Conservation (phyloP, 2,329 filamentous ascomycete genomes). For the Sordariomycetes sp. region DNA sequence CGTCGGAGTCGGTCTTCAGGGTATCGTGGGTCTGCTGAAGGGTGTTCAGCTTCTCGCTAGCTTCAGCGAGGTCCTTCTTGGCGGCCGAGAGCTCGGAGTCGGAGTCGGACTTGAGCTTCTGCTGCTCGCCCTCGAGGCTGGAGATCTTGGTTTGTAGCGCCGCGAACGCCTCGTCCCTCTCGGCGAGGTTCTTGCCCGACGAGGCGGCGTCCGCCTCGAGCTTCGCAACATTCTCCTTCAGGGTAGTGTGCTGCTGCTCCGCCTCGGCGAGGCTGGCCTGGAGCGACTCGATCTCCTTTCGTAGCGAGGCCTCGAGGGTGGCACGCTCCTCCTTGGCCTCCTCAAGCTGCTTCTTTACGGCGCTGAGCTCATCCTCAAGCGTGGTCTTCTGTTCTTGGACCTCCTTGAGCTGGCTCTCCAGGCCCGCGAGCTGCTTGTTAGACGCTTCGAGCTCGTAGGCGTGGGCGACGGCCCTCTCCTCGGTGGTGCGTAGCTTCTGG, state of each 20-base stretch:
- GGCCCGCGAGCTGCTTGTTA: slow-evolving; percentile 9
- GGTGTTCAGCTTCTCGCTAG: slow-evolving; percentile 8
- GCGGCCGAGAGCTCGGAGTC: slow-evolving; percentile 16
- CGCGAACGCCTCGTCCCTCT: slow-evolving; percentile 17
- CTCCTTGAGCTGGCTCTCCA: slow-evolving; percentile 9
- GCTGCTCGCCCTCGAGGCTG: slow-evolving; percentile 11
- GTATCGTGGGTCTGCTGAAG: slow-evolving; percentile 14
- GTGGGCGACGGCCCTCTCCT: slow-evolving; percentile 14
- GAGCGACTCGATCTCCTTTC: slow-evolving; percentile 18
- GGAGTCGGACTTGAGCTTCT: slow-evolving; percentile 13
- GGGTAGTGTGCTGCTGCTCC: slow-evolving; percentile 18
- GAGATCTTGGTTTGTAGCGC: slow-evolving; percentile 13
- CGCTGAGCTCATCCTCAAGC: slow-evolving; percentile 19
- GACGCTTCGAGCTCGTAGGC: slow-evolving; percentile 10
- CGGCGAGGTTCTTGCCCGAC: slow-evolving; percentile 13
- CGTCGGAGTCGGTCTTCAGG: slow-evolving; percentile 12
- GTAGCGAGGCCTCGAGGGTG: slow-evolving; percentile 18
- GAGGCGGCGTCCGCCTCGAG: slow-evolving; percentile 20
- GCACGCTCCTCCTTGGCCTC: slow-evolving; percentile 22
- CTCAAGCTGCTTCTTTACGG: slow-evolving; percentile 20
- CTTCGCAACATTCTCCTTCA: slow-evolving; percentile 17
- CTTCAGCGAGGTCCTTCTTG: slow-evolving; percentile 9
- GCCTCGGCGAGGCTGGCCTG: slow-evolving; percentile 23
- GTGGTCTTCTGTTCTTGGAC: slow-evolving; percentile 17
- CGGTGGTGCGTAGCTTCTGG: slow-evolving; percentile 13